phyloP scores from a whole-genome alignment of 2,329 filamentous ascomycete genomes.

The Talaromyces sp. region DNA sequence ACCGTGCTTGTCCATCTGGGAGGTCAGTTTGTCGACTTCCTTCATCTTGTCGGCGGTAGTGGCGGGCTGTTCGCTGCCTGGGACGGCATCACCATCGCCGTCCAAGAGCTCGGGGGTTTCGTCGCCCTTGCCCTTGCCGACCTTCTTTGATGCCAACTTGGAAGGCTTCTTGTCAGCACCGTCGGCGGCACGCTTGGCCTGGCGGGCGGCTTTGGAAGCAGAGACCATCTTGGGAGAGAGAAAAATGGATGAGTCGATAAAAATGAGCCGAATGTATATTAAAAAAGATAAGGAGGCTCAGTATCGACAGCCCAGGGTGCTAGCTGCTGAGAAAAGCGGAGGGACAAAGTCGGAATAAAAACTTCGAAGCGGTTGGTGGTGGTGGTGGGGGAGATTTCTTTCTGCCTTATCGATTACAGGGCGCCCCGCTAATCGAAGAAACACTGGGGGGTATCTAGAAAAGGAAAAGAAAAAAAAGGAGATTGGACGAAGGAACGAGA shows the following conservation, averaged over 20 bases:
- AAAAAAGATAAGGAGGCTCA: slow-evolving; percentile 25
- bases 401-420: slow-evolving; percentile 40
- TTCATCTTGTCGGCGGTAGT: slow-evolving; percentile 69
- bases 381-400: slow-evolving; percentile 4
- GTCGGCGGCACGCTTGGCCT: slow-evolving; percentile 62
- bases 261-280: slow-evolving; percentile 14
- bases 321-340: slow-evolving; percentile 7
- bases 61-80: slow-evolving; percentile 60
- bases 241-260: slow-evolving; percentile 14
- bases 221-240: slow-evolving; percentile 53
- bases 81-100: slow-evolving; percentile 52
- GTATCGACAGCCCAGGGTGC: neutral
- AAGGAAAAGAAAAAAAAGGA: slow-evolving; percentile 5
- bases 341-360: slow-evolving; percentile 25
- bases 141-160: slow-evolving; percentile 63
- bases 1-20: slow-evolving; percentile 94
- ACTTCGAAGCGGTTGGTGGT: slow-evolving; percentile 6
- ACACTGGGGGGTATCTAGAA: slow-evolving; percentile 10
- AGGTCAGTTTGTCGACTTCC: slow-evolving; percentile 78
- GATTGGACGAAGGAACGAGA: neutral
- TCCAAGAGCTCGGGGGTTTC: slow-evolving; percentile 54
- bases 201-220: slow-evolving; percentile 63
- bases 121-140: slow-evolving; percentile 59
- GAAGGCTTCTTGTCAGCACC: slow-evolving; percentile 69
- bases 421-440: slow-evolving; percentile 12